Conservation (phyloP, 2,329 filamentous ascomycete genomes). For the Pseudopithomyces maydicus region DNA sequence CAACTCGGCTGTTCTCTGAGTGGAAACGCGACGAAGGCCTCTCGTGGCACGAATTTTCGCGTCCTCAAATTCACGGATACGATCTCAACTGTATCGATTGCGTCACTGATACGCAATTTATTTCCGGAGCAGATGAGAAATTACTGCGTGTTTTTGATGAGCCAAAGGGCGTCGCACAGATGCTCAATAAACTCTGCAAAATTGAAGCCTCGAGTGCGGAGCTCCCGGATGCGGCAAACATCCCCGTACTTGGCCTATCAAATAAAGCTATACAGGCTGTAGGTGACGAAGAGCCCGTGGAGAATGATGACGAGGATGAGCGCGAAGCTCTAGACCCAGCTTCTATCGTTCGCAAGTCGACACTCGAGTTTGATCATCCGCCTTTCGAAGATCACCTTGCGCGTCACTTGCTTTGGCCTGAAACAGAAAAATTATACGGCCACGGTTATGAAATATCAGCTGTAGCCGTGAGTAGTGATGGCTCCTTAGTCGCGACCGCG, state of each 20-base stretch:
- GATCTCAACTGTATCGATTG: constrained; percentile 93
- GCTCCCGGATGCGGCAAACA: constrained; percentile 87
- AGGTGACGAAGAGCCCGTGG: constrained; percentile 36
- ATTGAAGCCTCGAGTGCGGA: constrained; percentile 47
- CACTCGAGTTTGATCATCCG: constrained; percentile 71
- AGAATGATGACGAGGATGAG: constrained; percentile 55
- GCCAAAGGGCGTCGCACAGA: constrained; percentile 78
- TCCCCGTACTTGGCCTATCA: constrained; percentile 91
- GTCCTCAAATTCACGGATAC: constrained; percentile 97
- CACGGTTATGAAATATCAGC: constrained; percentile 97
- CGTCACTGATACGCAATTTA: constrained; percentile 75
- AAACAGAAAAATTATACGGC: constrained; percentile 94
- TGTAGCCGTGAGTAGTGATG: constrained; percentile 77
- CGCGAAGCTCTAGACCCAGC: constrained; percentile 61
- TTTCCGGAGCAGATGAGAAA: constrained; percentile 96
- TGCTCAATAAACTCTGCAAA: constrained; percentile 72
- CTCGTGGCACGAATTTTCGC: constrained; percentile 94
- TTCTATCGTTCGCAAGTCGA: constrained; percentile 62
- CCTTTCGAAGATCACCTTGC: constrained; percentile 89
- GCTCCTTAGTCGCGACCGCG: constrained; percentile 80
- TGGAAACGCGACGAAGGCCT: constrained; percentile 64
- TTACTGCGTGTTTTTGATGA: constrained; percentile 94
- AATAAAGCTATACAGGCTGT: constrained; percentile 81
- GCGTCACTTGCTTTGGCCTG: constrained; percentile 91
- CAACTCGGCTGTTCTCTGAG: constrained; percentile 81